These are phyloP conservation scores for Amanita molliuscula DNA, from an alignment of 768 basidiomycete genomes.

Conservation along the genomic window DNA sequence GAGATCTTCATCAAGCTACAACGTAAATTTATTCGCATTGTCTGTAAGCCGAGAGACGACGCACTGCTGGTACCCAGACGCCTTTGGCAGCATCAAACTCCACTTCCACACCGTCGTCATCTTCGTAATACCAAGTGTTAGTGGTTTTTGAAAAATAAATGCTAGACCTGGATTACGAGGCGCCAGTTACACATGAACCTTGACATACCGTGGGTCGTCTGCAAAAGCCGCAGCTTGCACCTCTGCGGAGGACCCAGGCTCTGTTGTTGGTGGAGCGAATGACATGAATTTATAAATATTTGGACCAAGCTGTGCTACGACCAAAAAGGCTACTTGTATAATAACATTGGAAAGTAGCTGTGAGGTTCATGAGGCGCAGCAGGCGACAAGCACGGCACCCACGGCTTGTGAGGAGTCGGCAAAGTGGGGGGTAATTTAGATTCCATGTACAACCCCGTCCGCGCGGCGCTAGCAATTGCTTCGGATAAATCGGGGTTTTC, in stretches of 20 bases:
- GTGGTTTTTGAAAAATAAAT: conserved; percentile 70
- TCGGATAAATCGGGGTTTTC: conserved; percentile 63
- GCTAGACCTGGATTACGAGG: conserved; percentile 24
- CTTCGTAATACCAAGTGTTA: conserved; percentile 82
- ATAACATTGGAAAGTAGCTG: conserved; percentile 76
- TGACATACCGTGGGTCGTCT: conserved; percentile 54
- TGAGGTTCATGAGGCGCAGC: conserved; percentile 78
- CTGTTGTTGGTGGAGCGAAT: conserved; percentile 35
- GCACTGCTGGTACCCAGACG: conserved; percentile 77
- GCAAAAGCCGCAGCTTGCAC: conserved; percentile 62
- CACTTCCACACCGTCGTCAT: conserved; percentile 82
- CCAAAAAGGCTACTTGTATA: conserved; percentile 31
- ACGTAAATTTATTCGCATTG: conserved; percentile 4
- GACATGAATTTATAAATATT: conserved; percentile 23
- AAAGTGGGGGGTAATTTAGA: conserved; percentile 64
- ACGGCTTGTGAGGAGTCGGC: conserved; percentile 59
- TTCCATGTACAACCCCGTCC: conserved; percentile 49
- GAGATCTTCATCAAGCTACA: conserved; percentile 79
- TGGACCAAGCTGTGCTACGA: neutral
- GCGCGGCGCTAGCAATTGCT: conserved; percentile 59
- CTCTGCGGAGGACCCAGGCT: conserved; percentile 43
- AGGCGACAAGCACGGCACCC: conserved; percentile 61
- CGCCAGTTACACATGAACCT: conserved; percentile 4
- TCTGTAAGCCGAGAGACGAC: conserved; percentile 18
- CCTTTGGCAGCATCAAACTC: conserved; percentile 77